A percentile compares a stretch with the other conserved stretches of the same genome.
Evolutionary conservation across 2,329 filamentous ascomycete species (phyloP).

Genomic region (Purpureocillium lavendulum): DNA sequence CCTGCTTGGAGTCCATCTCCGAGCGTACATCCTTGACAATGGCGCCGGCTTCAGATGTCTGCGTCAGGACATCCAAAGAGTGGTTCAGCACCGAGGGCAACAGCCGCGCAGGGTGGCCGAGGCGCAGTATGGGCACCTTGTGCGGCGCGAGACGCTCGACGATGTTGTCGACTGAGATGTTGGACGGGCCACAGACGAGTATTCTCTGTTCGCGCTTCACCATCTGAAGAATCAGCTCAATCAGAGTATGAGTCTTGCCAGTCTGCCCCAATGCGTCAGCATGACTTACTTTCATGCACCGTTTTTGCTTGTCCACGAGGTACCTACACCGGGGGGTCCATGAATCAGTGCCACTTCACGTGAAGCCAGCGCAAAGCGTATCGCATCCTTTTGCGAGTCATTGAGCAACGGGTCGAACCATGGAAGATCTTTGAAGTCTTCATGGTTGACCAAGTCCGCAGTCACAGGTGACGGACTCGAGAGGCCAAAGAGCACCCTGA

Average conservation of each 20-base stretch:
- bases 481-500: slow-evolving; percentile 54
- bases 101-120: slow-evolving; percentile 87
- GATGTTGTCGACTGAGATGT: slow-evolving; percentile 97
- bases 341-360: slow-evolving; percentile 84
- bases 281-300: background rate
- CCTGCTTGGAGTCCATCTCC: slow-evolving; percentile 90
- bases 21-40: slow-evolving; percentile 85
- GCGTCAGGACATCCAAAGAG: slow-evolving; percentile 83
- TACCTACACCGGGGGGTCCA: slow-evolving; percentile 71
- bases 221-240: slow-evolving; percentile 91
- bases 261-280: slow-evolving; percentile 44
- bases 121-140: slow-evolving; percentile 76
- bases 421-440: slow-evolving; percentile 37
- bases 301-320: background rate
- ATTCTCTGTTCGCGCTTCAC: slow-evolving; percentile 65
- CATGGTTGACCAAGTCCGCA: slow-evolving; percentile 29
- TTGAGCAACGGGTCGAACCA: slow-evolving; percentile 58
- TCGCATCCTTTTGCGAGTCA: slow-evolving; percentile 58
- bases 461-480: slow-evolving; percentile 42
- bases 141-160: slow-evolving; percentile 82
- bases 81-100: slow-evolving; percentile 82
- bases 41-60: slow-evolving; percentile 79
- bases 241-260: slow-evolving; percentile 92
- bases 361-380: slow-evolving; percentile 75
- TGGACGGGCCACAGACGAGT: slow-evolving; percentile 92